These are phyloP conservation scores for Suillus subalutaceus DNA, from an alignment of 768 basidiomycete species.

Conservation along the genomic window DNA sequence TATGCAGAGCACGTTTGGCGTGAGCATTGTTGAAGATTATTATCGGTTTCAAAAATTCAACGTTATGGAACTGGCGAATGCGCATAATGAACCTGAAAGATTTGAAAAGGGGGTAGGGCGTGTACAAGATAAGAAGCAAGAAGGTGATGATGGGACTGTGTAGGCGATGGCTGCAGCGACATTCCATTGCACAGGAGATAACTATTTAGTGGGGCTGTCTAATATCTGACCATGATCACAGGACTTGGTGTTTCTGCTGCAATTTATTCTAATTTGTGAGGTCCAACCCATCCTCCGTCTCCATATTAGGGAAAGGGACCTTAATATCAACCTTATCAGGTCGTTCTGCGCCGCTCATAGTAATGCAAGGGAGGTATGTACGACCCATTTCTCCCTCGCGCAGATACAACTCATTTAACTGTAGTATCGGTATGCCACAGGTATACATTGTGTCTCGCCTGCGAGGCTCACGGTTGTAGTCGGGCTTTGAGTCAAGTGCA, in stretches of 20 bases:
- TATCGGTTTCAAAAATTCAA: slow-evolving; percentile 78
- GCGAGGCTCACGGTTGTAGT: too few species aligned
- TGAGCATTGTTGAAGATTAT: slow-evolving; percentile 75
- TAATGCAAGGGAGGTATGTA: too few species aligned
- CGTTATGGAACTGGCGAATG: slow-evolving; percentile 69
- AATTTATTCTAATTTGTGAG: background rate
- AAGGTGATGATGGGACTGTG: background rate
- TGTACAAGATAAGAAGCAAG: slow-evolving; percentile 23
- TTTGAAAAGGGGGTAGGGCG: slow-evolving; percentile 38
- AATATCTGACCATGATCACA: background rate
- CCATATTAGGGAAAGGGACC: too few species aligned
- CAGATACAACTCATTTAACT: too few species aligned
- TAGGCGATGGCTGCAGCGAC: background rate
- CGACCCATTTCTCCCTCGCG: too few species aligned
- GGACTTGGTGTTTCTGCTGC: background rate
- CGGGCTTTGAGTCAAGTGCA: too few species aligned
- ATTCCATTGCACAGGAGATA: background rate
- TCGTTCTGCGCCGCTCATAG: too few species aligned
- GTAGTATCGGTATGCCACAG: too few species aligned
- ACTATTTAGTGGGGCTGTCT: background rate
- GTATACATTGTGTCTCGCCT: too few species aligned
- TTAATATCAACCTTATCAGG: too few species aligned
- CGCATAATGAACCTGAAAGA: slow-evolving; percentile 41
- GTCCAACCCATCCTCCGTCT: background rate
- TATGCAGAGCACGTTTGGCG: slow-evolving; percentile 71